These are phyloP conservation scores for Fragaria ananassa DNA, from an alignment of 306 rosid species.

Conservation along the genomic window DNA sequence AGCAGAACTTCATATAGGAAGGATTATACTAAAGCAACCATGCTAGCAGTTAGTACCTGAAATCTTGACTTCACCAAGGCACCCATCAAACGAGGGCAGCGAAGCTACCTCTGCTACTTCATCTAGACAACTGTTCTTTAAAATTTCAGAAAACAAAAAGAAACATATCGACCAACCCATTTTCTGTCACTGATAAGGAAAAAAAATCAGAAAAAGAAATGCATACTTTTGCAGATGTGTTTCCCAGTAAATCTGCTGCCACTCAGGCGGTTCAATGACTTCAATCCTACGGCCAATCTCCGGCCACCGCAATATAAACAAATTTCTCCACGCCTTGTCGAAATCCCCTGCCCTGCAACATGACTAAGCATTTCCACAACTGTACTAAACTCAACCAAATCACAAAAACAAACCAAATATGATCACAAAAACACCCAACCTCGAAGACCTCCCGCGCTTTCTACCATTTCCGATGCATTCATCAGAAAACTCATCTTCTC, in stretches of 20 bases:
- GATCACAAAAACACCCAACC: conserved; percentile 14
- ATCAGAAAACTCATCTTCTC: conserved; percentile 24
- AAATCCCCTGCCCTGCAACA: conserved; percentile 50
- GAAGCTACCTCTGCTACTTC: conserved; percentile 72
- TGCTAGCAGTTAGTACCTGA: conserved; percentile 60
- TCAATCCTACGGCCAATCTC: conserved; percentile 29
- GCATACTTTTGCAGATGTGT: conserved; percentile 73
- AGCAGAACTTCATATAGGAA: neutral
- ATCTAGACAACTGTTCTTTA: conserved; percentile 72
- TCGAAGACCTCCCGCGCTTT: conserved; percentile 62
- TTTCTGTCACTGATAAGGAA: neutral
- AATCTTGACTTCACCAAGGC: conserved; percentile 56
- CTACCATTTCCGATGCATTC: conserved; percentile 42
- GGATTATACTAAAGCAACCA: conserved; percentile 5
- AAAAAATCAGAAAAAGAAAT: neutral
- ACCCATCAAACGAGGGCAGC: conserved; percentile 56
- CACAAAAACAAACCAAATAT: neutral
- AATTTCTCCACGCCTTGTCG: conserved; percentile 51
- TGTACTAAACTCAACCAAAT: conserved; percentile 3
- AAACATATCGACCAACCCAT: conserved; percentile 10
- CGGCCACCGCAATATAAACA: conserved; percentile 59
- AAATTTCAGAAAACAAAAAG: conserved; percentile 24
- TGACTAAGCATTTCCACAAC: neutral
- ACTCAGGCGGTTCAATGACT: conserved; percentile 33
- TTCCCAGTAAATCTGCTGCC: conserved; percentile 86